Base-by-base conservation (phyloP, 179 eudicot genomes). In the Spinacia oleracea region DNA sequence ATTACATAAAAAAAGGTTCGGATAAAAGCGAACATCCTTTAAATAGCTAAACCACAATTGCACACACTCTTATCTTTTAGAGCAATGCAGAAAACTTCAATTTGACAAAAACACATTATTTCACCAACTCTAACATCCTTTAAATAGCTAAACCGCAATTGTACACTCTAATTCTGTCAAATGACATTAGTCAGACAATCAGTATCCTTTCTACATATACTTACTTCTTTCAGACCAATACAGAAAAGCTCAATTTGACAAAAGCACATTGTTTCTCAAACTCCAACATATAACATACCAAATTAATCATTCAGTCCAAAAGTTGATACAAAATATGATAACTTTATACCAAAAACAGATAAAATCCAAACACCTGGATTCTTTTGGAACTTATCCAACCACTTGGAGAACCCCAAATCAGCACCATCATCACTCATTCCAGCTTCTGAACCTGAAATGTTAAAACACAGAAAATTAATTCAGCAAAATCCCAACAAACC, bases 381-480 rank as follows among this genome's bases (percentile, higher is more conserved):
- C 66, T 86, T 79, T 59, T 86, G 90, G 38, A 90, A 75, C 83
- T 78, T 85, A 23, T 89, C 92, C 79, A 96, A 75, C 97, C 97
- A 94, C 80, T 94, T 89, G 1, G 98, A 82, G 74, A 95, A 90
- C 4, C 97, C 98, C 83, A 93, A 77, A 86, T 91, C 98, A 72
- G 42, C 87, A 73, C 11, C 88, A 53, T 85, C 93, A 53, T 85
- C 93, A 35, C 42, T 51, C 29, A 74, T 73, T 67, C 72, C 85
- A 85, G 43, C 82, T 31, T 84, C 91, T 69, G 85, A 59, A 79
- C 88, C 98, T 91, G 85, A 48, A 11, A 11, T 6, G 78, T 58
- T 16, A 34, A 66, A 9, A 25, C 10, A 15, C 74, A 73, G 8
- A 53, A n/a, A 32, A 75, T 10, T 4, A 34, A 42, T 40, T 23